Evolutionary conservation across 2,329 filamentous ascomycete species (phyloP).

Genomic region (Neoarthrinium moseri): DNA sequence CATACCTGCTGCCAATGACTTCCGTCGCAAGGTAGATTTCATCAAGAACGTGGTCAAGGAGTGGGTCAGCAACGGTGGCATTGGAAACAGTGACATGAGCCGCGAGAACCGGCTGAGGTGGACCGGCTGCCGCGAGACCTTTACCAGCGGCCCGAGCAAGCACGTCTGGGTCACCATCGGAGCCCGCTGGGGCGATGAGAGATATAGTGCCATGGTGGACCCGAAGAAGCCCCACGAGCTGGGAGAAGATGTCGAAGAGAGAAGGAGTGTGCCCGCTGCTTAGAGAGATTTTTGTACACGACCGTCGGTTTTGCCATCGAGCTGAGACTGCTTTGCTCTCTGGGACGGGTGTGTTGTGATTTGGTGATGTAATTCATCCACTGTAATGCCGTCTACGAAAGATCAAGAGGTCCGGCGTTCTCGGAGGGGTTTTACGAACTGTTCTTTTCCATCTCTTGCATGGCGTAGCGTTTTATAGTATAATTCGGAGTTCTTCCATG

Average conservation of each 20-base stretch:
- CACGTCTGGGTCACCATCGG: conserved; percentile 69
- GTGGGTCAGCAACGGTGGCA: conserved; percentile 68
- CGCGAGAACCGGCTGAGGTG: conserved; percentile 55
- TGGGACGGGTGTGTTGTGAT: not conserved
- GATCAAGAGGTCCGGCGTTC: not conserved
- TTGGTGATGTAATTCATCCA: not conserved
- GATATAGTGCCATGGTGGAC: conserved; percentile 55
- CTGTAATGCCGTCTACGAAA: conserved; percentile 6
- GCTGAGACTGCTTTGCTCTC: not conserved
- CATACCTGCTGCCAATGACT: conserved; percentile 70
- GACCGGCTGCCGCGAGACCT: conserved; percentile 57
- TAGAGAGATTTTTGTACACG: conserved; percentile 3
- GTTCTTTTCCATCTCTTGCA: conserved; percentile 5
- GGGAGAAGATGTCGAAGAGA: conserved; percentile 50
- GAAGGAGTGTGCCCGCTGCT: conserved; percentile 21
- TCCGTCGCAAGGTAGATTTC: conserved; percentile 73
- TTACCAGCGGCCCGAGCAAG: conserved; percentile 54
- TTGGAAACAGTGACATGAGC: conserved; percentile 65
- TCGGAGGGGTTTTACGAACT: not conserved
- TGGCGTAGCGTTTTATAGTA: not conserved
- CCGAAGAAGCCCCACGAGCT: conserved; percentile 52
- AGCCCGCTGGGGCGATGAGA: conserved; percentile 58
- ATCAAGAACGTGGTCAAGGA: conserved; percentile 66
- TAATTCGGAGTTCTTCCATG: not conserved
- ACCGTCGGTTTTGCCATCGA: too few species aligned